Base-by-base conservation (phyloP, 2,329 filamentous ascomycete genomes). In the Xylariaceae sp. region DNA sequence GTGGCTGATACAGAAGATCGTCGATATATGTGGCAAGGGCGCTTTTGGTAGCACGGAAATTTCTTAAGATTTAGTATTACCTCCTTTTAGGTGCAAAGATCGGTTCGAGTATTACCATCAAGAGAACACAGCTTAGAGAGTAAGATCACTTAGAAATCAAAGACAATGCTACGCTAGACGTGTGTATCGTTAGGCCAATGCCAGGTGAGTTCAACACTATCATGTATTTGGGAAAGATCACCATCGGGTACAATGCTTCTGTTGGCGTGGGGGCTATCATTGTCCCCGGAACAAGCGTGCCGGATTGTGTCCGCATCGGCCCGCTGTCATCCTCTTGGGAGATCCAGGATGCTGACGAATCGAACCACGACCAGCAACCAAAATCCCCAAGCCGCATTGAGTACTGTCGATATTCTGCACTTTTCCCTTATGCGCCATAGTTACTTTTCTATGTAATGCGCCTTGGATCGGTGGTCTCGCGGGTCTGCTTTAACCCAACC, bases 311-410 rank as follows among this genome's bases (percentile, higher is more conserved):
- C 3, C 79, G 73, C 59, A 72, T 81, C 21, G 77, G 77, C 1
- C 68, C 74, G 6, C 80, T 79, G 58, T 78, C 76, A 1, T 79
- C 76, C 0, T 79, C 74, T 55, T 79, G 76, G 74, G 77, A 80
- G 54, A 60, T 71, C 20, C 57, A 67, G 19, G 73, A 75, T 48
- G 69, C 69, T 2, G 63, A 66, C 10, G 73, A 78, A 52, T 58
- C 63, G 5, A 74, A 76, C 59, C 70, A 73, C 12, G 67, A 74
- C 66, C 3, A 49, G 66, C 1, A 62, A n/a, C 58, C 42, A 63
- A 62, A 22, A 62, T 65, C 1, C 67, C 71, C 25, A 58, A 65
- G 37, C 61, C 72, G 2, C 75, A 77, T 56, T 74, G 72, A 67
- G 48, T 68, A 0, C 62, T 76, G 36, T 61, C 61, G 4, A 32